Base-by-base conservation (phyloP, 2,329 filamentous ascomycete species). In the Colletotrichum sp. region DNA sequence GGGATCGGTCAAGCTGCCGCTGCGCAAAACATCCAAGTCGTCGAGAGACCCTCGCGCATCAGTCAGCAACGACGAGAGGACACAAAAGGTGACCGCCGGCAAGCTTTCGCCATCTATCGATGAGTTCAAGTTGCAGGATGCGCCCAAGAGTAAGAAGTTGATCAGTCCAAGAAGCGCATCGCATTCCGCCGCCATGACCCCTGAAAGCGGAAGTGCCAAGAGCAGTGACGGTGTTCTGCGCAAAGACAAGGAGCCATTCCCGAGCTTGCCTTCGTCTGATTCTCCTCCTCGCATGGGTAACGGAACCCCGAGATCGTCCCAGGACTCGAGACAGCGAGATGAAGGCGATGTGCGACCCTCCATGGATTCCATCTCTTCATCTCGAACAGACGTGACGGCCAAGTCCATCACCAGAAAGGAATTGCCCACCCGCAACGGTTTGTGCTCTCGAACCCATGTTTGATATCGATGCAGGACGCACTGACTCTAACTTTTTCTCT, bases 41-140 rank as follows among this genome's bases (percentile, higher is more conserved):
- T 85, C 84, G 12, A 83, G 80, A 79, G 77, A 78, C 8, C 34
- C 39, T 15, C 74, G 74, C 16, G 65, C 64, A 28, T 75, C 76
- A 13, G 34, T 52, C 30, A 71, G 67, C 13, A 75, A 71, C 28
- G 78, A 80, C 2, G 88, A 90, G 15, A 88, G 85, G 77, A 83
- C 84, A 39, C 80, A 78, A 24, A 76, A 75, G 52, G 78, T 82
- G 1, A 78, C 78, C 3, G 78, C 80, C 2, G 88, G 90, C 21
- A 88, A 85, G 77, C 83, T 84, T 32, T 80, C 78, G 28, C 71
- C 80, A 21, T 87, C 83, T 4, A 80, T 78, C 18, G 93, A 95
- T 15, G 92, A 92, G 32, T 96, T 96, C 85, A 95, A 93, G 84
- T 85, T 97, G 59, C 95, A 96, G 81, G 95, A 98, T 65, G 95